A percentile compares a stretch with the other conserved stretches of the same genome.
Evolutionary conservation across 768 basidiomycete species (phyloP).

Genomic region (Hypsizygus marmoreus): DNA sequence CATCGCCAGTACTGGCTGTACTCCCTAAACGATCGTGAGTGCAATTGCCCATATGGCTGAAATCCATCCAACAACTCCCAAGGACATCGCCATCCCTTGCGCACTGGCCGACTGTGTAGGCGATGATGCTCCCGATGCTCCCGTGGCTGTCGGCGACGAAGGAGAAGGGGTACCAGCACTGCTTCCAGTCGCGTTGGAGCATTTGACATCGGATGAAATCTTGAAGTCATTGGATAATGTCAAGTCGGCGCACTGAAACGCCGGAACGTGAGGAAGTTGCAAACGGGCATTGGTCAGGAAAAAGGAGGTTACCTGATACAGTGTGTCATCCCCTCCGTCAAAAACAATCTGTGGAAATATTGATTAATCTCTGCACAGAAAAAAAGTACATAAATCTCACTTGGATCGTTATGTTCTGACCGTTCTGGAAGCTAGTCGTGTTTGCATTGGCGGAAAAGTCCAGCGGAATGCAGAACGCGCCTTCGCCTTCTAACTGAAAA

Average conservation of each 20-base stretch:
- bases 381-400: conserved; percentile 18
- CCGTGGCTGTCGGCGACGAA: conserved; percentile 11
- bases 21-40: conserved; percentile 1
- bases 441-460: conserved; percentile 51
- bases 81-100: not conserved
- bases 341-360: conserved; percentile 43
- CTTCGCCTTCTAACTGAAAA: conserved; percentile 55
- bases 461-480: conserved; percentile 67
- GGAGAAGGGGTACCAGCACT: conserved; percentile 21
- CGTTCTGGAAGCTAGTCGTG: conserved; percentile 53
- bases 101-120: not conserved
- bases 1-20: not conserved
- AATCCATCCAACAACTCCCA: not conserved
- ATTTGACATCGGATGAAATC: conserved; percentile 45
- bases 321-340: conserved; percentile 68
- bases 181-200: conserved; percentile 34
- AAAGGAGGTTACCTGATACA: conserved; percentile 60
- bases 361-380: not conserved
- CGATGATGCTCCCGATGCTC: conserved; percentile 1
- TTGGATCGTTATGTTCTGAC: conserved; percentile 76
- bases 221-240: conserved; percentile 58
- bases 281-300: not conserved
- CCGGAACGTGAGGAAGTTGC: no score
- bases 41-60: conserved; percentile 1
- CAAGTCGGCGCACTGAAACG: conserved; percentile 78